Base-by-base conservation (phyloP, 2,329 filamentous ascomycete genomes). In the Aureobasidium sp. region DNA sequence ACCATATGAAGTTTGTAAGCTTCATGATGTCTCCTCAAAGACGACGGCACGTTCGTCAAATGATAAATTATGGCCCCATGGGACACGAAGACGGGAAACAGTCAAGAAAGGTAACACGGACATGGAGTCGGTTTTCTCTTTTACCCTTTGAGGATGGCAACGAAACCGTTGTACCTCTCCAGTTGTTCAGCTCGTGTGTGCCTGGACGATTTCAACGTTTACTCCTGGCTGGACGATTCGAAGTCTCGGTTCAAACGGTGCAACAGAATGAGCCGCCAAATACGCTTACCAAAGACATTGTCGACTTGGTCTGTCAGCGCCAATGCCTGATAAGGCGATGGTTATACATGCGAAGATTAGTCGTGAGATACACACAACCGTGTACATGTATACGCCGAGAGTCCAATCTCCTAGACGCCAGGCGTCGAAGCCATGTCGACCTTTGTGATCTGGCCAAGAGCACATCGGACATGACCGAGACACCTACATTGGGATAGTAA, bases 161-260 rank as follows among this genome's bases (percentile, higher is more conserved):
- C 53, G 27, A 44, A 57, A 48, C 42, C 54, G 54, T 59, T 59
- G 29, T 33, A 19, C 5, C 42, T 45, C 54, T 59, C 54, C 44
- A 59, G 40, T 37, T 58, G 52, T 56, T 57, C 53, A 57, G 53
- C 53, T 57, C 53, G 39, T 57, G 39, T 57, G 19, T 33, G 22
- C 5, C 54, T 59, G 42, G 42, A 39, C 54, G 31, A 59, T 29
- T 39, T 2, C 22, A 59, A 59, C 54, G 54, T 33, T 48, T 48
- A 24, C 54, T 59, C 44, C 54, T 59, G 54, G 54, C 44, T 44
- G 54, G 44, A 44, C 54, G 19, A 39, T 57, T 45, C 40, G 40
- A 17, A 45, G 53, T 57, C 39, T 59, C 42, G 22, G 42, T n/a
- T 29, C 17, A 9, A 59, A 37, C 29, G 54, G 54, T 19, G 42